Conservation (phyloP, 768 basidiomycete species). For the Amylocystis lapponica region DNA sequence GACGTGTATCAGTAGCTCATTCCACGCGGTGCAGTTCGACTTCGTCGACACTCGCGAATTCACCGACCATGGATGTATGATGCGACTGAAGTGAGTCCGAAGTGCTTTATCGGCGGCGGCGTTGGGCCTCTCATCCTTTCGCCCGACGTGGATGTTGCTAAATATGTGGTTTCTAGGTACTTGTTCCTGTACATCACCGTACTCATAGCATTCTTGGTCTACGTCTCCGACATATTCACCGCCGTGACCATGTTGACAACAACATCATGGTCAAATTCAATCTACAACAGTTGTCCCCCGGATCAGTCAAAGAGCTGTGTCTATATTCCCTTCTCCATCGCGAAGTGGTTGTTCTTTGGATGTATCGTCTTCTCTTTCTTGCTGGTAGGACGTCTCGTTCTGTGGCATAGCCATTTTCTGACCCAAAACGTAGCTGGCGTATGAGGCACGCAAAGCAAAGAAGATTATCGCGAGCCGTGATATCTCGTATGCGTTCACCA, state of each 20-base stretch:
- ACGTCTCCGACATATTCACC: constrained; percentile 96
- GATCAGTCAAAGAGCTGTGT: constrained; percentile 59
- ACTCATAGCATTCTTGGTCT: constrained; percentile 94
- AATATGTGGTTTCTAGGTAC: constrained; percentile 49
- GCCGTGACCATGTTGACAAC: constrained; percentile 95
- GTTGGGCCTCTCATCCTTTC: neutral
- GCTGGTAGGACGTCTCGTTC: constrained; percentile 43
- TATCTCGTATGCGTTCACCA: constrained; percentile 97
- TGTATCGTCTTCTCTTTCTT: constrained; percentile 99
- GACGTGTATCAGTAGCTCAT: neutral
- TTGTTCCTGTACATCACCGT: constrained; percentile 89
- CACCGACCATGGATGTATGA: constrained; percentile 78
- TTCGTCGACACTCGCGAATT: constrained; percentile 94
- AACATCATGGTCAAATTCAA: constrained; percentile 84
- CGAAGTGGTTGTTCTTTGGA: constrained; percentile 95
- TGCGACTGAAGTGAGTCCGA: constrained; percentile 70
- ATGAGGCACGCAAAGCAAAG: constrained; percentile 88
- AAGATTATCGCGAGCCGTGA: constrained; percentile 94
- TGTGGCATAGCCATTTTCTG: neutral
- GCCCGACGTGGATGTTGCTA: too few species aligned
- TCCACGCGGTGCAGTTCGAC: constrained; percentile 67
- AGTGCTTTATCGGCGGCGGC: neutral
- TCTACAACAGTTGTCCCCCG: constrained; percentile 68
- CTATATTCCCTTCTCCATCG: constrained; percentile 80
- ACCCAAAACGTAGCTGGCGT: constrained; percentile 56